Conservation (phyloP, 1,284 basidiomycete genomes). For the Sanghuangporus weigelae region DNA sequence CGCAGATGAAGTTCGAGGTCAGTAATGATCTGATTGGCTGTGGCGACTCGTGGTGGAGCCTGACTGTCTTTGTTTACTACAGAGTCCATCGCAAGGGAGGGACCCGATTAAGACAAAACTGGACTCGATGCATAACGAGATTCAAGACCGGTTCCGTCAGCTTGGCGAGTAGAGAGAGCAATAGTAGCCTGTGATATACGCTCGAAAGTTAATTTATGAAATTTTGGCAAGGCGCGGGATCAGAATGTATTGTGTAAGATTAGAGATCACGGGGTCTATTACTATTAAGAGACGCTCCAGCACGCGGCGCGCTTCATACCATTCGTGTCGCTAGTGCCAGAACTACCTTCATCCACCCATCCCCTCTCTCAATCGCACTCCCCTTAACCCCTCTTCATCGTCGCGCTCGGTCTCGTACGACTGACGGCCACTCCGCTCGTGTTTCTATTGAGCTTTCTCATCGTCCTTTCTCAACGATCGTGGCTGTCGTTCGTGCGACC, state of each 20-base stretch:
- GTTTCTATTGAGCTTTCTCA: too few relatives aligned
- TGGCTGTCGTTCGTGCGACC: conserved; percentile 1
- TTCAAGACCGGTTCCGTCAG: conserved; percentile 86
- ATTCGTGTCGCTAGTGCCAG: neutral
- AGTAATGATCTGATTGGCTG: conserved; percentile 21
- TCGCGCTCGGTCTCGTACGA: neutral
- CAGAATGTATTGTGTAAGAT: neutral
- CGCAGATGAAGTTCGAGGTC: conserved; percentile 98
- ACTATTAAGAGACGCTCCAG: neutral
- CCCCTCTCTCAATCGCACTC: neutral
- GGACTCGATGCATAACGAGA: conserved; percentile 75
- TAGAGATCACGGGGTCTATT: neutral
- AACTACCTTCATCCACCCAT: neutral
- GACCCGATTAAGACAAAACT: conserved; percentile 76
- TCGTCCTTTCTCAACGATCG: neutral
- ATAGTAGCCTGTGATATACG: neutral
- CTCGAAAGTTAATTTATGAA: neutral
- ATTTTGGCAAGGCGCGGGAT: neutral
- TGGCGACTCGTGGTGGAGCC: neutral
- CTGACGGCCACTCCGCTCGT: neutral
- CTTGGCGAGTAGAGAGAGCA: conserved; percentile 58
- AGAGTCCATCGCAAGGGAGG: conserved; percentile 85
- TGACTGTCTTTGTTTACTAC: conserved; percentile 13
- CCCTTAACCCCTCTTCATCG: neutral
- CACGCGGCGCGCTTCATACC: conserved; percentile 5